These are phyloP conservation scores for Tolypocladium inflatum DNA, from an alignment of 2,329 filamentous ascomycete species.

Conservation along the genomic window DNA sequence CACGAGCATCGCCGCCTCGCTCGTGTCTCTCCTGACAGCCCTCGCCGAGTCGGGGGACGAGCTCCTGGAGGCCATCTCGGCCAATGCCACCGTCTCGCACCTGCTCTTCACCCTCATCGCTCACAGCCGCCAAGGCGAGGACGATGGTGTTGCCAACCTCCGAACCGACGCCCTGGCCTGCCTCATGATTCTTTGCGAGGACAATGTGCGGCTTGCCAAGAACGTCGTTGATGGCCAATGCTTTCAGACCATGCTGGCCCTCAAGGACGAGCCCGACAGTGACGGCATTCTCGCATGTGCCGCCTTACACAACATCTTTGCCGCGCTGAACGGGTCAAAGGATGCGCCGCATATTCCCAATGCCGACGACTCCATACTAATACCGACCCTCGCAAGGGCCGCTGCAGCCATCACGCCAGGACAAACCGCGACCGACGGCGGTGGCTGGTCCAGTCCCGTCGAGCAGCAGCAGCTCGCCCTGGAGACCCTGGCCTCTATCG, in stretches of 20 bases:
- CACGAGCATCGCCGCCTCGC: slow-evolving; percentile 44
- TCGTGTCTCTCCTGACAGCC: slow-evolving; percentile 42
- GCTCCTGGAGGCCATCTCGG: slow-evolving; percentile 44
- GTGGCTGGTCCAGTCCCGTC: slow-evolving; percentile 27
- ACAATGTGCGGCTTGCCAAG: slow-evolving; percentile 44
- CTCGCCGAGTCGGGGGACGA: slow-evolving; percentile 52
- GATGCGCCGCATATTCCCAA: slow-evolving; percentile 14
- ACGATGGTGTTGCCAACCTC: slow-evolving; percentile 30
- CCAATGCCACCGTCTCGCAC: slow-evolving; percentile 36
- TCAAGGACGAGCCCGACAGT: slow-evolving; percentile 37
- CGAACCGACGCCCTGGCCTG: slow-evolving; percentile 42
- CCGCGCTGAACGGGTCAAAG: slow-evolving; percentile 21
- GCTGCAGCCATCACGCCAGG: slow-evolving; percentile 16
- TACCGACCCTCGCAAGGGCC: slow-evolving; percentile 25
- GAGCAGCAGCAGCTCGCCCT: slow-evolving; percentile 46
- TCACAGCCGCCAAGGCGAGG: slow-evolving; percentile 30
- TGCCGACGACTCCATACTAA: slow-evolving; percentile 22
- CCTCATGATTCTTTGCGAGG: slow-evolving; percentile 49
- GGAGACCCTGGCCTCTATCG: slow-evolving; percentile 55
- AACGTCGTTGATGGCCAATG: slow-evolving; percentile 38
- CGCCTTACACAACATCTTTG: slow-evolving; percentile 53
- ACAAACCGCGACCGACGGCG: slow-evolving; percentile 17
- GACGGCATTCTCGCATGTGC: slow-evolving; percentile 49
- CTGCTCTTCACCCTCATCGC: slow-evolving; percentile 46
- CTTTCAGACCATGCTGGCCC: slow-evolving; percentile 38